Conservation (phyloP, 306 rosid species). For the Trichosanthes cucumerina region DNA sequence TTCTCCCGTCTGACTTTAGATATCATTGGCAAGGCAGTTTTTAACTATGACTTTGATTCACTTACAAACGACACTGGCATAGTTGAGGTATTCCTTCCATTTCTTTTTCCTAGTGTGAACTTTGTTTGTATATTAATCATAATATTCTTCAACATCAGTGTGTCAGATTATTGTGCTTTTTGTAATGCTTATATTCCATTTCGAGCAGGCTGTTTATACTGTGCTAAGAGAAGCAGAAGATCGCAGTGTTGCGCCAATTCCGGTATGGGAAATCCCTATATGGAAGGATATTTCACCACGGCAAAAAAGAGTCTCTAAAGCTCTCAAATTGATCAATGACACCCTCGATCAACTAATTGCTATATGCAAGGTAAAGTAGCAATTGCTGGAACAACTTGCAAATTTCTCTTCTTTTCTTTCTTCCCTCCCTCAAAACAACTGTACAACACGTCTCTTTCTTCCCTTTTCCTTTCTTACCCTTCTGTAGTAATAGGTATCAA, state of each 20-base stretch:
- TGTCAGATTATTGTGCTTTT: slow-evolving; percentile 13
- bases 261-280: slow-evolving; percentile 87
- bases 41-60: slow-evolving; percentile 89
- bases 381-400: slow-evolving; percentile 8
- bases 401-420: slow-evolving; percentile 6
- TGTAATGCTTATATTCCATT: slow-evolving; percentile 21
- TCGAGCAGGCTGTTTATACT: slow-evolving; percentile 85
- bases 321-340: slow-evolving; percentile 77
- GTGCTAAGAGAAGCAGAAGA: slow-evolving; percentile 95
- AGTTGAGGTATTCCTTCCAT: slow-evolving; percentile 60
- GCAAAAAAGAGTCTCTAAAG: slow-evolving; percentile 67
- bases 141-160: slow-evolving; percentile 3
- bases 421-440: background rate
- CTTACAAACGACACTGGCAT: slow-evolving; percentile 86
- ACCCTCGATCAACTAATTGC: slow-evolving; percentile 69
- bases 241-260: slow-evolving; percentile 85
- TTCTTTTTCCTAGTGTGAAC: background rate
- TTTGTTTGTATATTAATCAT: slow-evolving; percentile 10
- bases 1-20: slow-evolving; percentile 93
- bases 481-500: background rate
- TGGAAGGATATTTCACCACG: slow-evolving; percentile 98
- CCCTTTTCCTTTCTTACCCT: background rate
- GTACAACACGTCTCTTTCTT: background rate
- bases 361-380: slow-evolving; percentile 73
- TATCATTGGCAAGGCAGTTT: slow-evolving; percentile 89